Evolutionary conservation across 176 grass and related monocot species (phyloP).

Genomic region (Pharus latifolius): DNA sequence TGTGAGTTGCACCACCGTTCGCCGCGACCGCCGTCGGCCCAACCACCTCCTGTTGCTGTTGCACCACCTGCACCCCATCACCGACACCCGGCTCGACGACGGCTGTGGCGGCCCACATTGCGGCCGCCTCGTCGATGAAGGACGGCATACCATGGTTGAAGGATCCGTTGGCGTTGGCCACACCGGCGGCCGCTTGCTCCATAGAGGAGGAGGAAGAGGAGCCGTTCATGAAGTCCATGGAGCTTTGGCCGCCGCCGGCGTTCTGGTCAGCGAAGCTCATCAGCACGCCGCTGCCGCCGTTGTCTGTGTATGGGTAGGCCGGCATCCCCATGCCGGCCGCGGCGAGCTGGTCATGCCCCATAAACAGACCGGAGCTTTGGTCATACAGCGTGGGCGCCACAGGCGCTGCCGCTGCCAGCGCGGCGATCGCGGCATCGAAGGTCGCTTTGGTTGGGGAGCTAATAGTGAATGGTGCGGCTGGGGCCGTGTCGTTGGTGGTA

Average conservation of each 20-base stretch:
- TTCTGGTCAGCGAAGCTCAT: slow-evolving; percentile 73
- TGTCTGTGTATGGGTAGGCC: slow-evolving; percentile 42
- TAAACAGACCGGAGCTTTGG: slow-evolving; percentile 17
- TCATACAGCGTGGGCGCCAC: slow-evolving; percentile 26
- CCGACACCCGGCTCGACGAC: slow-evolving; percentile 13
- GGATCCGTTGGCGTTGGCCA: slow-evolving; percentile 20
- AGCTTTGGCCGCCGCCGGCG: slow-evolving; percentile 13
- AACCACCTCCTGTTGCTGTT: slow-evolving; percentile 10
- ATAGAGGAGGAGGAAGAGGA: slow-evolving; percentile 57
- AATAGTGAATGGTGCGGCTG: slow-evolving; percentile 80
- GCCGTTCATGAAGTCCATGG: slow-evolving; percentile 64
- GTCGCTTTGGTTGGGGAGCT: slow-evolving; percentile 54
- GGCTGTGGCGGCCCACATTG: slow-evolving; percentile 54
- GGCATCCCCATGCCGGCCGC: not conserved
- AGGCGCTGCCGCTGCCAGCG: not conserved
- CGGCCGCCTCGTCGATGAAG: slow-evolving; percentile 57
- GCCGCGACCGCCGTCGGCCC: not conserved
- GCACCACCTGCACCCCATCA: slow-evolving; percentile 25
- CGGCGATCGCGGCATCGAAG: slow-evolving; percentile 22
- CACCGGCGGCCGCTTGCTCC: slow-evolving; percentile 30
- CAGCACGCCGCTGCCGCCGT: slow-evolving; percentile 36
- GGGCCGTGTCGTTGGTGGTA: not conserved
- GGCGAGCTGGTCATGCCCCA: slow-evolving; percentile 17
- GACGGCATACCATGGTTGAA: slow-evolving; percentile 22
- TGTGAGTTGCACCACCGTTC: slow-evolving; percentile 12